Evolutionary conservation across 2,329 filamentous ascomycete species (phyloP).

Genomic region (Lomentospora prolificans): DNA sequence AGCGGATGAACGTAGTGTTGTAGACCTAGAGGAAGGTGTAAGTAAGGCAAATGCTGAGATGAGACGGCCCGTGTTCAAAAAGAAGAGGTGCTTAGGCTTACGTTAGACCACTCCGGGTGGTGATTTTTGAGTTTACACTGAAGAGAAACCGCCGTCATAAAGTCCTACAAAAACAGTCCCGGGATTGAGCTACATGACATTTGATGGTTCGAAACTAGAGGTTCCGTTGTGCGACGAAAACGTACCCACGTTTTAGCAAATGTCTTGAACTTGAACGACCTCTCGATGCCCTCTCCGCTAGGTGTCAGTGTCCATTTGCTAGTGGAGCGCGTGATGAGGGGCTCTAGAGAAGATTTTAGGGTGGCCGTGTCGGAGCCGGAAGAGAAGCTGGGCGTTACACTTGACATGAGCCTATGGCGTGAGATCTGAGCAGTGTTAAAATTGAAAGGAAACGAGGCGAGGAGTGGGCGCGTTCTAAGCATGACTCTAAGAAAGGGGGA

Average conservation of each 20-base stretch:
- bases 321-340: constrained; percentile 20
- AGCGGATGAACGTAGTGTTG: constrained; percentile 60
- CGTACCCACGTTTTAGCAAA: constrained; percentile 57
- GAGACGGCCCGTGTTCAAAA: not conserved
- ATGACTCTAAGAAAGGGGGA: not conserved
- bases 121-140: constrained; percentile 60
- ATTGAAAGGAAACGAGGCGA: not conserved
- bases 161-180: constrained; percentile 52
- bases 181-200: no score
- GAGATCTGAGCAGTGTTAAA: not conserved
- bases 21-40: constrained; percentile 42
- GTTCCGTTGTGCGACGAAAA: constrained; percentile 10
- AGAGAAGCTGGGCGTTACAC: constrained; percentile 26
- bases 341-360: constrained; percentile 29
- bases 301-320: constrained; percentile 41
- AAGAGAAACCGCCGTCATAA: constrained; percentile 62
- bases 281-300: constrained; percentile 45
- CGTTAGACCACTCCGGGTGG: constrained; percentile 70
- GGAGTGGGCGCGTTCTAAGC: not conserved
- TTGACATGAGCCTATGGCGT: constrained; percentile 5
- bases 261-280: constrained; percentile 53
- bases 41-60: not conserved
- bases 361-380: constrained; percentile 31
- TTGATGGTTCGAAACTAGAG: not conserved
- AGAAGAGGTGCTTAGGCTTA: constrained; percentile 24